These are phyloP conservation scores for Nasturtium officinale DNA, from an alignment of 345 rosid species.

Conservation along the genomic window DNA sequence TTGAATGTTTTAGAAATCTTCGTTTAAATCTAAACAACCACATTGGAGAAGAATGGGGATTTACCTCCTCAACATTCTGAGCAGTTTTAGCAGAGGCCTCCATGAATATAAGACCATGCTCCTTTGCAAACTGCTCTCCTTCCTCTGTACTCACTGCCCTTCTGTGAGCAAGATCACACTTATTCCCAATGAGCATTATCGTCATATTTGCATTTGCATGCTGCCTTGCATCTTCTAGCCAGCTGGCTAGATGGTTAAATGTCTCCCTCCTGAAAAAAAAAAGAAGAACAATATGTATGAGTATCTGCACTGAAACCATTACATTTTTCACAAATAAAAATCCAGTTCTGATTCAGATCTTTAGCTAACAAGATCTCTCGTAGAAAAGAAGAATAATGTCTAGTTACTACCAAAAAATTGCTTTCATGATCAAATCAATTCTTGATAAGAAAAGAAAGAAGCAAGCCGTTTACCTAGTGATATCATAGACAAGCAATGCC, in stretches of 20 bases:
- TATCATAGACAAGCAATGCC: conserved; percentile 96
- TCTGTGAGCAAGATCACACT: conserved; percentile 93
- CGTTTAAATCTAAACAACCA: background rate
- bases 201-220: conserved; percentile 99
- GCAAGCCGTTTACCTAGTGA: conserved; percentile 62
- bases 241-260: conserved; percentile 91
- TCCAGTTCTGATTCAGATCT: conserved; percentile 21
- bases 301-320: background rate
- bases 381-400: background rate
- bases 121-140: conserved; percentile 96
- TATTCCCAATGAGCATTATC: conserved; percentile 92
- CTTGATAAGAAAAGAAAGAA: background rate
- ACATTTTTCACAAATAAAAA: background rate
- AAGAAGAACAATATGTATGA: background rate
- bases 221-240: conserved; percentile 98
- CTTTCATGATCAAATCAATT: conserved; percentile 5
- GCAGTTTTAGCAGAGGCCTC: conserved; percentile 99
- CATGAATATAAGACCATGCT: conserved; percentile 95
- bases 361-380: background rate
- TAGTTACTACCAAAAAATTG: background rate
- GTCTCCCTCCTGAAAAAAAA: conserved; percentile 74
- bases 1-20: background rate
- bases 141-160: conserved; percentile 95
- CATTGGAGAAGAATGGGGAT: conserved; percentile 3
- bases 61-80: conserved; percentile 93